Conservation (phyloP, 2,329 filamentous ascomycete genomes). For the Teratosphaeria pseudoeucalypti region DNA sequence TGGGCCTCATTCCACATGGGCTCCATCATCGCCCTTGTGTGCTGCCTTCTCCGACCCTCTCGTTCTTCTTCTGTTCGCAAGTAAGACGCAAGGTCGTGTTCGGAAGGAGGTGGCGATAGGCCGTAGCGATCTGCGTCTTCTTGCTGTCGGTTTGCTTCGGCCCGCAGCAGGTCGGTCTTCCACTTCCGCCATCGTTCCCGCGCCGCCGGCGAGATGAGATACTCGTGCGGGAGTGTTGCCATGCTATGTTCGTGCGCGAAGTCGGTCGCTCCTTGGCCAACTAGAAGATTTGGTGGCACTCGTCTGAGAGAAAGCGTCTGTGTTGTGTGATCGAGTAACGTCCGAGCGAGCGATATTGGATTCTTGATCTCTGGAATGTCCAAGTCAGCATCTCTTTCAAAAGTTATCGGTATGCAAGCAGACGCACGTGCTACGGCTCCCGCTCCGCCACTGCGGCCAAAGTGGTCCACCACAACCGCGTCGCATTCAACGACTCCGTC, state of each 20-base stretch:
- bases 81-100: constrained; percentile 9
- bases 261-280: constrained; percentile 73
- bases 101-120: constrained; percentile 10
- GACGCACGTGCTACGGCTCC: constrained; percentile 78
- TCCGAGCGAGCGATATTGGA: constrained; percentile 75
- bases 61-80: constrained; percentile 4
- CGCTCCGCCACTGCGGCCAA: constrained; percentile 83
- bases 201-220: constrained; percentile 69
- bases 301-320: constrained; percentile 71
- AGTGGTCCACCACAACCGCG: constrained; percentile 83
- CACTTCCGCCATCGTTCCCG: constrained; percentile 70
- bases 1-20: constrained; percentile 26
- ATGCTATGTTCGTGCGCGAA: constrained; percentile 77
- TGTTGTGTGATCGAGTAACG: constrained; percentile 68
- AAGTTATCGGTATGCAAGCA: neutral
- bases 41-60: constrained; percentile 26
- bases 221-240: constrained; percentile 60
- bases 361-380: constrained; percentile 67
- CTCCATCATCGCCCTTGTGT: constrained; percentile 26
- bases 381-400: neutral
- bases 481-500: constrained; percentile 91
- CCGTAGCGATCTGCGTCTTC: constrained; percentile 13
- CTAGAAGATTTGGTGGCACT: constrained; percentile 85
- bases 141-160: constrained; percentile 39
- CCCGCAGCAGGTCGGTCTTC: constrained; percentile 57